Evolutionary conservation across 495 filamentous ascomycete genomes (phyloP), one percentile per base, ranked within the genome.

Genomic region (Apiosordaria backusii): DNA sequence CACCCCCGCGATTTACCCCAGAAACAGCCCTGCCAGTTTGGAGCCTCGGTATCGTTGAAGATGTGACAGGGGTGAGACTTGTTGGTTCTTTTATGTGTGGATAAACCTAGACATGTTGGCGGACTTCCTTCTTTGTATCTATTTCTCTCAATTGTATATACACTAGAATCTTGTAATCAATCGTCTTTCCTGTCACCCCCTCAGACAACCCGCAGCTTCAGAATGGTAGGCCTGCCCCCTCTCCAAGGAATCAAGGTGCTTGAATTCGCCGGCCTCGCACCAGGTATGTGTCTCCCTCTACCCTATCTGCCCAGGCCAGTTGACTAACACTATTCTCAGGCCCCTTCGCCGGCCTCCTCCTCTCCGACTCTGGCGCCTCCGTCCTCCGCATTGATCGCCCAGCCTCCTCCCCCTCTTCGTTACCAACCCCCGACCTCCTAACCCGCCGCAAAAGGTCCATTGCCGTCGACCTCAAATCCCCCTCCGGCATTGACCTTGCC

Each of bases 201-300:
- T 13, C n/a, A n/a, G n/a, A n/a, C n/a, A n/a, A 16, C 13, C 9
- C 5, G 23, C 25, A 23, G 9, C 50, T 5, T 1, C 45, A 69
- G 24, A 24, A 86, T 86, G 84, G 68, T 74, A 57, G 71, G 72
- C 61, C 76, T 76, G 66, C 87, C 88, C 16, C 91, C 93, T 13
- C 84, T 98, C 29, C 77, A 83, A 9, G 91, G 90, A 57, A 79
- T 95, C 66, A 88, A 89, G 63, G 93, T 96, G 64, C 84, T 97
- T 27, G 93, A 97, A 78, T 89, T 97, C 67, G 93, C 91, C 22
- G 92, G 93, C 15, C 82, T 97, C 55, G 93, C 93, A 57, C 92
- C 93, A 74, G 92, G 93, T 92, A 81, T 52, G 73, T 63, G 5
- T 54, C 60, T 58, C 16, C 59, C 54, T 5, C 18, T 45, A 5